Evolutionary conservation across 1,284 basidiomycete species (phyloP).

Genomic region (Volvariella surrecta): DNA sequence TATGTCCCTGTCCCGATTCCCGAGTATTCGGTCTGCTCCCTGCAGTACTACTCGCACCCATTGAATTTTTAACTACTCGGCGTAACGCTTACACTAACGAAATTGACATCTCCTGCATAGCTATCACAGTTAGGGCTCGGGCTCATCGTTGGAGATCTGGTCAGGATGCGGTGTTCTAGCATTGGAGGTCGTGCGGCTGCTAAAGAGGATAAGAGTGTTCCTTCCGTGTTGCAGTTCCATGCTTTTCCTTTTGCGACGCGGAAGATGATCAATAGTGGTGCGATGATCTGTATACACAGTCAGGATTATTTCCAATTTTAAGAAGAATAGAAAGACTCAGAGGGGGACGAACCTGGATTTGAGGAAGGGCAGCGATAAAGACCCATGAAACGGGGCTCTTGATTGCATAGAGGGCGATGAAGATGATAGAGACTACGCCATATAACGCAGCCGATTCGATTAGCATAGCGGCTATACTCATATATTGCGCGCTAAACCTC

Average conservation of each 20-base stretch:
- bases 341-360: conserved; percentile 21
- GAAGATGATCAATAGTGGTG: conserved; percentile 7
- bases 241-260: conserved; percentile 6
- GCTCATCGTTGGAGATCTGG: too few relatives aligned
- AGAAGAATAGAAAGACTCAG: neutral
- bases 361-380: conserved; percentile 23
- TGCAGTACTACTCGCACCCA: too few relatives aligned
- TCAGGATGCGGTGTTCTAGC: too few relatives aligned
- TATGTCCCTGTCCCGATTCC: too few relatives aligned
- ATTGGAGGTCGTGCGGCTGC: too few relatives aligned
- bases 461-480: conserved; percentile 31
- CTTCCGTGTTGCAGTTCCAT: conserved; percentile 3
- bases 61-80: too few relatives aligned
- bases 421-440: conserved; percentile 30
- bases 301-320: neutral
- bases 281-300: conserved; percentile 1
- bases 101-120: too few relatives aligned
- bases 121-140: too few relatives aligned
- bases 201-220: neutral
- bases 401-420: conserved; percentile 33
- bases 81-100: too few relatives aligned
- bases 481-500: conserved; percentile 22
- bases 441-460: conserved; percentile 35
- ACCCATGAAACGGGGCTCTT: conserved; percentile 30
- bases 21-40: too few relatives aligned